phyloP scores from a whole-genome alignment of 805 yeast species.

The Hanseniaspora lindneri region DNA sequence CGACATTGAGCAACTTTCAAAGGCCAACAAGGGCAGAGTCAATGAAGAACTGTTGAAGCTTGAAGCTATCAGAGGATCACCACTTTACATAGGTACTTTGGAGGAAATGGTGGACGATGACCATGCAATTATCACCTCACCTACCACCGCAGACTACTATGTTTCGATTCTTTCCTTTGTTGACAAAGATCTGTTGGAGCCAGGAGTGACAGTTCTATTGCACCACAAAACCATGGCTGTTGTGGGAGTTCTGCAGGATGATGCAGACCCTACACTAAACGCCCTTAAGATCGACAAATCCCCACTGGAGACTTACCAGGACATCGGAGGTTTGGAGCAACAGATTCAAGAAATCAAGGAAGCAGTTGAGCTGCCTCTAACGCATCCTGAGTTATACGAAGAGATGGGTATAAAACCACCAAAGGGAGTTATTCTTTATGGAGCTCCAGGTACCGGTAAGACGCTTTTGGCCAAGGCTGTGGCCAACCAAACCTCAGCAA shows the following conservation, averaged over 20 bases:
- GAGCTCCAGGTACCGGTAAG: constrained; percentile 98
- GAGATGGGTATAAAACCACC: constrained; percentile 99
- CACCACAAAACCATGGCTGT: constrained; percentile 93
- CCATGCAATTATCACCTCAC: constrained; percentile 92
- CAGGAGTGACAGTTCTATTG: constrained; percentile 88
- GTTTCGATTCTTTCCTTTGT: constrained; percentile 93
- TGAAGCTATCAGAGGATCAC: constrained; percentile 91
- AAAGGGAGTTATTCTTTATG: constrained; percentile 91
- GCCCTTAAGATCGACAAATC: constrained; percentile 97
- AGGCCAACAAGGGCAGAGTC: constrained; percentile 92
- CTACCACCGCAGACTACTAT: constrained; percentile 94
- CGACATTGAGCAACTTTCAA: constrained; percentile 25
- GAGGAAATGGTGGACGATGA: constrained; percentile 98
- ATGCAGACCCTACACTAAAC: constrained; percentile 93
- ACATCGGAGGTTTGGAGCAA: constrained; percentile 88
- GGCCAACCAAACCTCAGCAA: constrained; percentile 94
- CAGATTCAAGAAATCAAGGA: constrained; percentile 98
- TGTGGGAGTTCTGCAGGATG: constrained; percentile 97
- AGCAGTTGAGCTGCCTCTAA: constrained; percentile 87
- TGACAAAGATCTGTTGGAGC: constrained; percentile 89
- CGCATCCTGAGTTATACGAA: constrained; percentile 93
- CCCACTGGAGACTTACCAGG: constrained; percentile 92
- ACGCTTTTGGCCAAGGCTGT: constrained; percentile 94
- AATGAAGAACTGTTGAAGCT: constrained; percentile 92
- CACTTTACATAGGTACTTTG: constrained; percentile 89